Percentiles rank a stretch among this genome's conserved stretches.
Conservation (phyloP, 768 basidiomycete genomes). For the Crucibulum laeve region DNA sequence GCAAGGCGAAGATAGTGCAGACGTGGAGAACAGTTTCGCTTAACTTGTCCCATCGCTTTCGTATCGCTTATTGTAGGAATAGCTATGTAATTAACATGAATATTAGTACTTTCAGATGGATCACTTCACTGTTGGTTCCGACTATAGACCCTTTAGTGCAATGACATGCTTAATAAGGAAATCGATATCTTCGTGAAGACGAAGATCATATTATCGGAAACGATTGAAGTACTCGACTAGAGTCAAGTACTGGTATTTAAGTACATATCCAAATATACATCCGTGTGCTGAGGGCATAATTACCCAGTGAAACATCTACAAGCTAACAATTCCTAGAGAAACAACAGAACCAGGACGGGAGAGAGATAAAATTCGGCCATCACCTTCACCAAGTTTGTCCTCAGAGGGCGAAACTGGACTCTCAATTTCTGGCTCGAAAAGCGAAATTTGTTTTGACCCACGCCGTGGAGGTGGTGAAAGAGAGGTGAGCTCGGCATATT, state of each 20-base stretch:
- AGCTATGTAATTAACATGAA: too few relatives aligned
- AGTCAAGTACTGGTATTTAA: too few relatives aligned
- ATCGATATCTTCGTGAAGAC: too few relatives aligned
- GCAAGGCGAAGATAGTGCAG: constrained; percentile 87
- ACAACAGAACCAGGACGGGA: constrained; percentile 50
- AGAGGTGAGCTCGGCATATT: constrained; percentile 28
- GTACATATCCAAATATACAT: neutral
- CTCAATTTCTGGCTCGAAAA: constrained; percentile 25
- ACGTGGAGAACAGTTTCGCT: constrained; percentile 93
- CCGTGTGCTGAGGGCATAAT: constrained; percentile 8
- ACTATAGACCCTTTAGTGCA: too few relatives aligned
- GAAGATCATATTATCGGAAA: too few relatives aligned
- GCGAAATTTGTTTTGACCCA: constrained; percentile 43
- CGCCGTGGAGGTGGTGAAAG: constrained; percentile 64
- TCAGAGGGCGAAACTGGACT: neutral
- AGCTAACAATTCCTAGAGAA: constrained; percentile 45
- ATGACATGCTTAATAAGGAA: too few relatives aligned
- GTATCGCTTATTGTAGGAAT: neutral
- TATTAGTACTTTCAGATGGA: too few relatives aligned
- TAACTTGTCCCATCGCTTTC: constrained; percentile 29
- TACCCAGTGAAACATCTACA: constrained; percentile 20
- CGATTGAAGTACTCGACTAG: too few relatives aligned
- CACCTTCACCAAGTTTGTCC: neutral
- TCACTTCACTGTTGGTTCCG: too few relatives aligned
- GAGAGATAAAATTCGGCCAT: constrained; percentile 25